Base-by-base conservation (phyloP, 306 rosid species). In the Glycine tomentella region DNA sequence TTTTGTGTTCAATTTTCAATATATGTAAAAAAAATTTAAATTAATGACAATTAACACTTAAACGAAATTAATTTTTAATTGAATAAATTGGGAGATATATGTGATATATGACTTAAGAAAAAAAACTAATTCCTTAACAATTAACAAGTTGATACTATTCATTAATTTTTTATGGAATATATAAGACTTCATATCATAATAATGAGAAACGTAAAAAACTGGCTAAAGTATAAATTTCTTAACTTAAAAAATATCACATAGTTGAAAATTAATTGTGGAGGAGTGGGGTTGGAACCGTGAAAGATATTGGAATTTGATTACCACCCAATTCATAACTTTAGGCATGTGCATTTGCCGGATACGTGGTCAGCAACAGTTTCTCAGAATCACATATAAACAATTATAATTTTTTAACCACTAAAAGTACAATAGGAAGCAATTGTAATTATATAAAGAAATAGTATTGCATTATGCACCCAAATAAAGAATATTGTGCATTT, bases 271-370 rank as follows among this genome's bases (percentile, higher is more conserved):
- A 7, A 68, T 42, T 72, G 59, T 8, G 61, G 10, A 15, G 5
- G 10, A 14, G 31, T 4, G 10, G 31, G 31, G 36, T 40, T 40
- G 44, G n/a, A 44, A 68, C 9, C 0, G 14, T 5, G 71, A 75
- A 64, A 38, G 42, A 52, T 42, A 3, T 49, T 50, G 34, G 75
- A 80, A 80, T 75, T 77, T 78, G 58, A 72, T 16, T 48, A 65
- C 33, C 50, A 15, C 14, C 67, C 72, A 72, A 78, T 48, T 79
- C 66, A 81, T 15, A 61, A 42, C 57, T 56, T 9, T 33, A 56
- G 77, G 77, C 88, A 85, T 72, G 88, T 85, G 83, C 88, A 71
- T 76, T 79, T 84, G 87, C 82, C 70, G 57, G 75, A 55, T 69
- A 45, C 52, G 80, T 70, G 62, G 38, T 56, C 33, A 49, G 48